Evolutionary conservation across 1,284 basidiomycete species (phyloP).

Genomic region (Leccinum subrobustum): DNA sequence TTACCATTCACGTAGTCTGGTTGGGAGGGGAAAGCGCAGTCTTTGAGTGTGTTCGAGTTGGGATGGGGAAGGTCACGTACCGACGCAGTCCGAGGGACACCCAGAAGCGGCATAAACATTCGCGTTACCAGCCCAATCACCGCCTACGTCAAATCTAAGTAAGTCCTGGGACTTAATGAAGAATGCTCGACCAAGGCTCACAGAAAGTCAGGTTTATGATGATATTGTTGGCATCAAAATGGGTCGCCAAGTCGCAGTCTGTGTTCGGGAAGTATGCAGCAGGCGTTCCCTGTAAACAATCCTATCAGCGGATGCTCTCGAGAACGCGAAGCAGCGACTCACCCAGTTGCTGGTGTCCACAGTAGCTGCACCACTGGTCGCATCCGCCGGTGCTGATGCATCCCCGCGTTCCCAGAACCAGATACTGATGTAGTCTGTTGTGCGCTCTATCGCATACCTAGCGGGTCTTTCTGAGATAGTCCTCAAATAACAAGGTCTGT

Average conservation of each 20-base stretch:
- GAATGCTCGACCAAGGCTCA: conserved; percentile 12
- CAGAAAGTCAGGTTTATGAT: conserved; percentile 44
- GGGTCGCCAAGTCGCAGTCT: conserved; percentile 35
- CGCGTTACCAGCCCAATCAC: conserved; percentile 41
- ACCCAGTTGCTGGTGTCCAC: conserved; percentile 37
- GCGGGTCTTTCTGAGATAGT: neutral
- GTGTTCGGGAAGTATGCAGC: conserved; percentile 40
- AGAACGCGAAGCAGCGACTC: conserved; percentile 11
- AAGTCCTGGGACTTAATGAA: neutral
- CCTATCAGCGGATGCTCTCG: conserved; percentile 12
- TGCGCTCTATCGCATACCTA: conserved; percentile 43
- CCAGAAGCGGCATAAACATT: conserved; percentile 32
- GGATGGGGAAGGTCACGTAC: conserved; percentile 16
- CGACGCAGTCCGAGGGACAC: conserved; percentile 36
- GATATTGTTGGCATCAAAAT: conserved; percentile 41
- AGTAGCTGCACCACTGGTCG: conserved; percentile 20
- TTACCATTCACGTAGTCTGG: conserved; percentile 35
- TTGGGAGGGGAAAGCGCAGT: neutral
- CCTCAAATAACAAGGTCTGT: neutral
- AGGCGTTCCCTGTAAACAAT: conserved; percentile 35
- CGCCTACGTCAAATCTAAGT: conserved; percentile 28
- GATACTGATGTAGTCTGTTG: conserved; percentile 33
- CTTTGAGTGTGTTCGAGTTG: neutral
- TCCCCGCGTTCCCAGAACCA: conserved; percentile 42
- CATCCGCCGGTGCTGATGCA: conserved; percentile 32